Base-by-base conservation (phyloP, 2,329 filamentous ascomycete species). In the Aspergillus spinulosporus region DNA sequence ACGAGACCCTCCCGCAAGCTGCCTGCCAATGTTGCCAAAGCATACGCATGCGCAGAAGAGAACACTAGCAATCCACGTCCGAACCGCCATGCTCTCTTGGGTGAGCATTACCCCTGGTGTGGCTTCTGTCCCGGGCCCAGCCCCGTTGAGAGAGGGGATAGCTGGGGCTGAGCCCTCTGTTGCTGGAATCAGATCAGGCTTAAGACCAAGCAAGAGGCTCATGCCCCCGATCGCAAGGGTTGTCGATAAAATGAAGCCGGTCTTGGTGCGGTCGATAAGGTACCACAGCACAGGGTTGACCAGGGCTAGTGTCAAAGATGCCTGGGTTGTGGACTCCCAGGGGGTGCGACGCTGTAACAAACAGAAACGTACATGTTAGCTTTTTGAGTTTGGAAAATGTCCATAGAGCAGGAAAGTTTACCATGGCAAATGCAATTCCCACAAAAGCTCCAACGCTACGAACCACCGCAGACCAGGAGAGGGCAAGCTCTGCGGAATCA, bases 251-350 rank as follows among this genome's bases (percentile, higher is more conserved):
- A 94, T 77, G 64, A 97, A 88, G 3, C 94, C 94, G 0, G 92
- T 84, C 63, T 86, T 87, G 46, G 91, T 94, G 49, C 93, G 89
- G 75, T 99, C 94, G 68, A 99, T 89, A 26, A 97, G 81, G 75
- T 96, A 99, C 94, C 94, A 99, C 14, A 99, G 79, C 7, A 94
- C 88, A 1, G 94, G 93, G 70, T 97, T 97, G 15, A 89, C 90
- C 58, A 97, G 84, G 21, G 92, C 90, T 48, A 99, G 85, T 1
- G 92, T 94, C 26, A 95, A 75, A 1, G 92, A 95, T 15, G 95
- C 86, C 74, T 99, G 94, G n/a, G 96, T 84, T 1, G 92, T 94
- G 6, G 92, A 97, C 66, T 92, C 84, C 94, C 94, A 99, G 1
- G 91, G 89, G 7, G 97, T 84, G 73, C 89, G 90, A 62, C 94